Base-by-base conservation (phyloP, 441 rosid species). In the Breynia disticha region DNA sequence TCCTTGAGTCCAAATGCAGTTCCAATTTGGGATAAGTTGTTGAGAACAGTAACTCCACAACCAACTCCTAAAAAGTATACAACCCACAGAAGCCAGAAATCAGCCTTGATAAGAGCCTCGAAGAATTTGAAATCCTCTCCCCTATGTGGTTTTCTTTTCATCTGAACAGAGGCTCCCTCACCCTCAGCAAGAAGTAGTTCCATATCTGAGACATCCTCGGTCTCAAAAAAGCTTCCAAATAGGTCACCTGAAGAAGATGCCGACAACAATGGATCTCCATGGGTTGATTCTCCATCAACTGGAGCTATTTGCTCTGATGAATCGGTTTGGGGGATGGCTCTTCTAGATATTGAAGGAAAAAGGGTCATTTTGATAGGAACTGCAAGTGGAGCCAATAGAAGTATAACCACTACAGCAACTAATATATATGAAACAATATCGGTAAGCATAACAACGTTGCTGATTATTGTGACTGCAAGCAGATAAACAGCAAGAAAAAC, bases 1-100 rank as follows among this genome's bases (percentile, higher is more conserved):
- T 83, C 82, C 54, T 76, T 67, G 42, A 75, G 76, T 44, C 93
- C 97, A 60, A 71, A 73, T 19, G 89, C 79, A 52, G 69, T 48
- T 11, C 96, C 98, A 19, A 93, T 81, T 77, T 93, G 99, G 39
- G 99, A 90, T 80, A 93, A 80, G 76, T 93, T 89, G 74, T 93
- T 93, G 35, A 86, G 83, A 67, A 89, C 76, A 0, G 99, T 89
- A 43, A 86, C 77, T 22, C 99, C 99, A 54, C 97, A 68, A 67
- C 97, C 99, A 52, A 79, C 85, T 44, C 97, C 99, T 1, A 86
- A 81, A 74, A 93, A 93, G 68, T 79, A 89, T 15, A 70, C 76
- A 49, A 73, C 57, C 97, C 97, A 89, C 46, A 93, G 95, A 56
- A 91, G 94, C 98, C 98, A 91, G 69, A 83, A 91, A 69, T 91